Percentiles rank a stretch among this genome's conserved stretches.
phyloP scores from a whole-genome alignment of 2,329 filamentous ascomycete genomes.

The Xylariaceae sp. region DNA sequence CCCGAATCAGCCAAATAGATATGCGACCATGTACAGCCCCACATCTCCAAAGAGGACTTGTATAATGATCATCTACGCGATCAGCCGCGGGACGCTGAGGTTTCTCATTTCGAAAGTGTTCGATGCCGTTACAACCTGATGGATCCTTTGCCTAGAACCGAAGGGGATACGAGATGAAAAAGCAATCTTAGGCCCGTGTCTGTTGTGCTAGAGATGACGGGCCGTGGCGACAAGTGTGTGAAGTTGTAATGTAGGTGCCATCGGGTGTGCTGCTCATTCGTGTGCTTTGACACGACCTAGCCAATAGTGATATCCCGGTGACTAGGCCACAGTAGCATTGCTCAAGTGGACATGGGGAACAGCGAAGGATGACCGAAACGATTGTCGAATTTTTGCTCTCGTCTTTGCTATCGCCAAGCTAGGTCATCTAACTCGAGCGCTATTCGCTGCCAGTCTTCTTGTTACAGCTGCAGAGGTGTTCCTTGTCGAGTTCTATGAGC shows the following conservation, averaged over 20 bases:
- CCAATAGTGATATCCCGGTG: conserved; percentile 20
- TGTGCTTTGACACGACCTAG: conserved; percentile 19
- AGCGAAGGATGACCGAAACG: conserved; percentile 39
- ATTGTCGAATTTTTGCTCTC: conserved; percentile 36
- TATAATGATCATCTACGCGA: conserved; percentile 21
- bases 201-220: conserved; percentile 17
- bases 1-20: conserved; percentile 5
- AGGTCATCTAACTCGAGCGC: conserved; percentile 60
- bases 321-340: conserved; percentile 33
- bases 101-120: conserved; percentile 9
- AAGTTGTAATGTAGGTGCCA: conserved; percentile 9
- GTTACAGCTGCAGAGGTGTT: conserved; percentile 46
- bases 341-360: conserved; percentile 37
- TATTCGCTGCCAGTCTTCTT: conserved; percentile 50
- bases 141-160: conserved; percentile 11
- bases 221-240: conserved; percentile 8
- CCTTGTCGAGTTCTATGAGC: conserved; percentile 39
- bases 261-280: conserved; percentile 21
- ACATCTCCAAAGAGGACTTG: conserved; percentile 16
- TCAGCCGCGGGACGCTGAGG: conserved; percentile 15
- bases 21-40: conserved; percentile 13
- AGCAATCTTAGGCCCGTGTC: conserved; percentile 20
- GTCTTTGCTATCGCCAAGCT: conserved; percentile 72
- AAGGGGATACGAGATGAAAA: conserved; percentile 17
- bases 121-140: conserved; percentile 13